phyloP scores from a whole-genome alignment of 768 basidiomycete genomes.

The Pulveroboletus sp. region DNA sequence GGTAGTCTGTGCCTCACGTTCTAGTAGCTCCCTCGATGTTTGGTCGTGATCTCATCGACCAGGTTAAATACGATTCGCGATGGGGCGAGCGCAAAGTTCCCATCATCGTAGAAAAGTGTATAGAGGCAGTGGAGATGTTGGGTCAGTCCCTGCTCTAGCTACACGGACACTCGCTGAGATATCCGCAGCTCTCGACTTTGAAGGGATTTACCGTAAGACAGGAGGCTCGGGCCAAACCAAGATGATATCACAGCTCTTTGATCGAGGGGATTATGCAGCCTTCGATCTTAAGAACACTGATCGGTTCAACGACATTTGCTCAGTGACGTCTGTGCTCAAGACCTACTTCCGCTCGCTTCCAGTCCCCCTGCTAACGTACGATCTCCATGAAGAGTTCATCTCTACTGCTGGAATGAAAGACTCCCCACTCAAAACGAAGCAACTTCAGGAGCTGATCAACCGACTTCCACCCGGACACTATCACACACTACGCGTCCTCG shows the following conservation, averaged over 20 bases:
- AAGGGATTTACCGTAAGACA: slow-evolving; percentile 97
- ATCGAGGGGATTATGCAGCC: slow-evolving; percentile 81
- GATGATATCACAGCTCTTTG: slow-evolving; percentile 90
- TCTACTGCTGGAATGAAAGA: slow-evolving; percentile 69
- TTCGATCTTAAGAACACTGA: slow-evolving; percentile 87
- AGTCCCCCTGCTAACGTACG: slow-evolving; percentile 83
- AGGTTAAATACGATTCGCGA: slow-evolving; percentile 64
- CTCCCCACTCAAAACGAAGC: slow-evolving; percentile 47
- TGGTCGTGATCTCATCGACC: slow-evolving; percentile 82
- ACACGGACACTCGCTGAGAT: not conserved
- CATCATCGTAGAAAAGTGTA: slow-evolving; percentile 91
- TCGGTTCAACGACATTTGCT: slow-evolving; percentile 95
- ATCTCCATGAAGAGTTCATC: slow-evolving; percentile 88
- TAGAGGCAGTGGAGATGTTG: slow-evolving; percentile 82
- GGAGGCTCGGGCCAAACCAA: slow-evolving; percentile 92
- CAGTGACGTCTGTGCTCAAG: slow-evolving; percentile 94
- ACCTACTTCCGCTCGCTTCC: slow-evolving; percentile 94
- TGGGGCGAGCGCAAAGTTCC: slow-evolving; percentile 66
- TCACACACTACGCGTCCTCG: slow-evolving; percentile 71
- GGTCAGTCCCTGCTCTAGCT: slow-evolving; percentile 45
- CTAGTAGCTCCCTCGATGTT: slow-evolving; percentile 81
- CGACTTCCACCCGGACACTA: slow-evolving; percentile 86
- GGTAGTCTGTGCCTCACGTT: slow-evolving; percentile 16
- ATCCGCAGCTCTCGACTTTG: slow-evolving; percentile 81
- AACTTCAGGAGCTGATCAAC: slow-evolving; percentile 63